These are phyloP conservation scores for Eucalyptus erythrocorys DNA, from an alignment of 345 rosid genomes.

Conservation along the genomic window DNA sequence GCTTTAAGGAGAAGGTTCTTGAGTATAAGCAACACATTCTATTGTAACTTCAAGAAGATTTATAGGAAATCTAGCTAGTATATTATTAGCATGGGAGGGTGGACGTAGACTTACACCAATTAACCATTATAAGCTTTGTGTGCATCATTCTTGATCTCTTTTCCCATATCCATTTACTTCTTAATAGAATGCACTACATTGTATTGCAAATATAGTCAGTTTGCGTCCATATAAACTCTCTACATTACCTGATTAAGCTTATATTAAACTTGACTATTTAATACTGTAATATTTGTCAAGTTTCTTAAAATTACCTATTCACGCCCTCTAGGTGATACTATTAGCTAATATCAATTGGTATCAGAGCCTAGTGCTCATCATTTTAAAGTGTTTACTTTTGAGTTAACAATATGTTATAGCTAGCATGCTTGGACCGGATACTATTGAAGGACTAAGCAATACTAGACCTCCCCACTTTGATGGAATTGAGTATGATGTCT, in stretches of 20 bases:
- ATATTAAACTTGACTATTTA: neutral
- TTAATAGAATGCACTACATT: neutral
- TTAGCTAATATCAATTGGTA: neutral
- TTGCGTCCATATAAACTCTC: neutral
- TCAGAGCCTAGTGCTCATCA: neutral
- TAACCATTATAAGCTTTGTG: neutral
- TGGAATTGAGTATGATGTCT: neutral
- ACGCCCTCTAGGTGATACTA: neutral
- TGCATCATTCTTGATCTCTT: neutral
- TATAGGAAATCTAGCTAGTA: neutral
- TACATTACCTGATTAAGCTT: neutral
- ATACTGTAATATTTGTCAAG: neutral
- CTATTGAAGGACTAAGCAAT: neutral
- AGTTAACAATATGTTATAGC: too few relatives aligned
- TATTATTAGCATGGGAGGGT: too few relatives aligned
- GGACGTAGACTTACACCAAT: neutral
- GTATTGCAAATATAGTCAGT: neutral
- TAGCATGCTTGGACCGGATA: neutral
- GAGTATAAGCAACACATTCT: neutral
- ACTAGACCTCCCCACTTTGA: neutral
- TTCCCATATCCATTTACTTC: neutral
- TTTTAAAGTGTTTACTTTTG: neutral
- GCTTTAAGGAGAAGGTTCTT: neutral
- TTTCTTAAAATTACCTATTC: neutral
- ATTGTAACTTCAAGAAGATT: neutral